These are phyloP conservation scores for Saccharomycopsis microspora DNA, from an alignment of 805 yeast genomes.

Conservation along the genomic window DNA sequence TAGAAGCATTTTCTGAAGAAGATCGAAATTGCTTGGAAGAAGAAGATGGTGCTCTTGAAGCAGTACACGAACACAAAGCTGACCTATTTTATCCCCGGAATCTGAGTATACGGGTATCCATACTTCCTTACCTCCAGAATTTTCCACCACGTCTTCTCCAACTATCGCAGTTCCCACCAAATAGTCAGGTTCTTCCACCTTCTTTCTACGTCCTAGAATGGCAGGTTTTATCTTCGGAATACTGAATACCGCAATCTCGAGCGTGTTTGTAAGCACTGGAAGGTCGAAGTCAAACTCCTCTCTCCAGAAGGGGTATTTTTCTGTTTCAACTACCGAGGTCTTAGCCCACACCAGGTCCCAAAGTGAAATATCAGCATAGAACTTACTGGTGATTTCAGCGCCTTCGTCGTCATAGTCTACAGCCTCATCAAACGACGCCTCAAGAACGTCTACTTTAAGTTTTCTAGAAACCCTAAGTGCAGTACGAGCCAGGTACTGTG, in stretches of 20 bases:
- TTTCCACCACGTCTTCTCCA: slow-evolving; percentile 18
- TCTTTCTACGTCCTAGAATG: slow-evolving; percentile 36
- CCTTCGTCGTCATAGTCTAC: background rate
- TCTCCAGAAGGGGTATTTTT: slow-evolving; percentile 66
- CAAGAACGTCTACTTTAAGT: slow-evolving; percentile 47
- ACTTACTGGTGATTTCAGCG: slow-evolving; percentile 13
- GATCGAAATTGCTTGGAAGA: slow-evolving; percentile 46
- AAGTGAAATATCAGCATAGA: slow-evolving; percentile 62
- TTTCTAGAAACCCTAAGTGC: slow-evolving; percentile 41
- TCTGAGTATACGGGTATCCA: slow-evolving; percentile 30
- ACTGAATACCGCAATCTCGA: slow-evolving; percentile 26
- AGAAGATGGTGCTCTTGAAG: slow-evolving; percentile 45
- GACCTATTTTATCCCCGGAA: slow-evolving; percentile 37
- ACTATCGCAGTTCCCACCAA: slow-evolving; percentile 21
- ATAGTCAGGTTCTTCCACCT: slow-evolving; percentile 33
- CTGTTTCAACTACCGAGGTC: slow-evolving; percentile 49
- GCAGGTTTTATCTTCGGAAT: slow-evolving; percentile 30
- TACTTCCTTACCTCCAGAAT: slow-evolving; percentile 19
- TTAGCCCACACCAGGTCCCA: slow-evolving; percentile 73
- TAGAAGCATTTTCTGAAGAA: slow-evolving; percentile 49
- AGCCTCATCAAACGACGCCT: slow-evolving; percentile 39
- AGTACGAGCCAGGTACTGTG: slow-evolving; percentile 22
- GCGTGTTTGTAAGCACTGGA: slow-evolving; percentile 34
- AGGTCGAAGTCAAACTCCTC: slow-evolving; percentile 59
- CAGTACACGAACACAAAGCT: slow-evolving; percentile 38